Conservation (phyloP, 805 yeast genomes). For the Metschnikowia sp. region DNA sequence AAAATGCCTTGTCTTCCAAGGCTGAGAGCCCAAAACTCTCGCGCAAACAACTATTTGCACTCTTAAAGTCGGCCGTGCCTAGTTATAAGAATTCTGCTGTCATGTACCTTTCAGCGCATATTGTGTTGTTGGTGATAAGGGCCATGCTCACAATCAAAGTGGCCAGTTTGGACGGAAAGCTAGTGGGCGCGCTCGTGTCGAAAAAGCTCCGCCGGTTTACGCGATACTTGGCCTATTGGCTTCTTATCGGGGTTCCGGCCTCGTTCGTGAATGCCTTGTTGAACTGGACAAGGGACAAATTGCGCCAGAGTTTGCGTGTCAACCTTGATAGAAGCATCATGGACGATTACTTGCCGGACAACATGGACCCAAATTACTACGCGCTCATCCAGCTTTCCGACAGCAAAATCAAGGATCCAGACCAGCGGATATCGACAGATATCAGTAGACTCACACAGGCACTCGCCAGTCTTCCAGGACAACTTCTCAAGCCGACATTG, state of each 20-base stretch:
- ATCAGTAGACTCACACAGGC: conserved; percentile 70
- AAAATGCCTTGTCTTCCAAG: conserved; percentile 7
- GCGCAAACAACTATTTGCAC: conserved; percentile 26
- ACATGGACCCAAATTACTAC: conserved; percentile 68
- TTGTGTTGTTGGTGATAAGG: conserved; percentile 58
- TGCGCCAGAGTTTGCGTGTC: conserved; percentile 57
- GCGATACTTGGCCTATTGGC: conserved; percentile 67
- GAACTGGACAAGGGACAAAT: conserved; percentile 53
- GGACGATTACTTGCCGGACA: conserved; percentile 68
- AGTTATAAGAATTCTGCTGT: conserved; percentile 26
- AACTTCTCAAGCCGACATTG: conserved; percentile 75
- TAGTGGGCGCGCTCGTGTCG: conserved; percentile 77
- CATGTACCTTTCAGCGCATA: conserved; percentile 46
- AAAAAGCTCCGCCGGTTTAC: conserved; percentile 64
- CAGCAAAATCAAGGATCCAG: conserved; percentile 62
- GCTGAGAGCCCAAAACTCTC: conserved; percentile 25
- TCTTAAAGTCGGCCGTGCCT: conserved; percentile 38
- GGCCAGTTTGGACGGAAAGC: conserved; percentile 80
- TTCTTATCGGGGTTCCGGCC: conserved; percentile 83
- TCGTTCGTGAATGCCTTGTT: conserved; percentile 72
- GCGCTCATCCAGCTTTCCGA: conserved; percentile 60
- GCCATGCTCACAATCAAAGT: conserved; percentile 76
- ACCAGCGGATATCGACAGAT: conserved; percentile 80
- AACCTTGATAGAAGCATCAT: conserved; percentile 64
- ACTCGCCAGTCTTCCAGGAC: conserved; percentile 73